Evolutionary conservation across 2,329 filamentous ascomycete species (phyloP).

Genomic region (Cladosporium sp.): DNA sequence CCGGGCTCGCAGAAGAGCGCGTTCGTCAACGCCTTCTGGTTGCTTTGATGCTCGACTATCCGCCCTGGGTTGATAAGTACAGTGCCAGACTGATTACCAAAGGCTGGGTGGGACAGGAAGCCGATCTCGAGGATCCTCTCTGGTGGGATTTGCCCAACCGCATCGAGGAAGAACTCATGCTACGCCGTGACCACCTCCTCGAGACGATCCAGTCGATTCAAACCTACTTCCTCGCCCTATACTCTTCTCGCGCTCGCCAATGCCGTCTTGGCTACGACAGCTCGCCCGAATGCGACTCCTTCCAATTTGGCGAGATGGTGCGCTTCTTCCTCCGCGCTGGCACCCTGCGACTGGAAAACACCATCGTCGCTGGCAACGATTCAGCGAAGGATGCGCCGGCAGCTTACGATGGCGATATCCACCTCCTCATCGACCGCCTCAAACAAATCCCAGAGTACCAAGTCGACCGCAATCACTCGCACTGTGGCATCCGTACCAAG

Average conservation of each 20-base stretch:
- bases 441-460: constrained; percentile 68
- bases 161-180: constrained; percentile 65
- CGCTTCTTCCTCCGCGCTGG: constrained; percentile 62
- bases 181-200: constrained; percentile 61
- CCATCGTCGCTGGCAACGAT: constrained; percentile 27
- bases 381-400: constrained; percentile 40
- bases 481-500: constrained; percentile 65
- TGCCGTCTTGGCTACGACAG: constrained; percentile 72
- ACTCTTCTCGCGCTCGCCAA: constrained; percentile 62
- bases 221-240: constrained; percentile 61
- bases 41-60: constrained; percentile 60
- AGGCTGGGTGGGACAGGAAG: constrained; percentile 56
- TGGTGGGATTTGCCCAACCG: constrained; percentile 71
- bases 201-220: constrained; percentile 66
- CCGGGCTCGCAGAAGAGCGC: constrained; percentile 54
- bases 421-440: constrained; percentile 55
- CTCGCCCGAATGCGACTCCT: constrained; percentile 67
- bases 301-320: constrained; percentile 72
- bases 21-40: constrained; percentile 66
- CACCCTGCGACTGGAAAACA: constrained; percentile 52
- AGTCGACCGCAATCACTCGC: constrained; percentile 66
- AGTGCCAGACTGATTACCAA: constrained; percentile 63
- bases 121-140: constrained; percentile 41
- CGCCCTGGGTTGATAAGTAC: constrained; percentile 54
- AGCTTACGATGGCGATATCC: constrained; percentile 56